phyloP scores from a whole-genome alignment of 768 basidiomycete species.

The Rubroboletus pulcherrimus region DNA sequence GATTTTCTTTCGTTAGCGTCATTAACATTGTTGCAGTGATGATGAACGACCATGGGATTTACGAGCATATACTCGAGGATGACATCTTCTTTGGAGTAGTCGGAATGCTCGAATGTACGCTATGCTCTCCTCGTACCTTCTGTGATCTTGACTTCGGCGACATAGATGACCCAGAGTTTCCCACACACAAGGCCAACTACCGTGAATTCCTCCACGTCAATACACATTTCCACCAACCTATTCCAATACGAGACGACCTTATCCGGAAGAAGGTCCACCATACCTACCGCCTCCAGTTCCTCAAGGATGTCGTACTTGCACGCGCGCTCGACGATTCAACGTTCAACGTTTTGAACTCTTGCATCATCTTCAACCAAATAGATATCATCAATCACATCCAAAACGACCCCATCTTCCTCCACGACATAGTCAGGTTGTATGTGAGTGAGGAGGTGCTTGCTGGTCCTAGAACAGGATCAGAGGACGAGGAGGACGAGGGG shows the following conservation, averaged over 20 bases:
- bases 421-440: slow-evolving; percentile 73
- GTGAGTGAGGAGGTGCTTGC: slow-evolving; percentile 65
- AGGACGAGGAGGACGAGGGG: slow-evolving; percentile 27
- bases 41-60: slow-evolving; percentile 91
- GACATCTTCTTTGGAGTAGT: slow-evolving; percentile 90
- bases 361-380: slow-evolving; percentile 98
- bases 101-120: slow-evolving; percentile 95
- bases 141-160: slow-evolving; percentile 14
- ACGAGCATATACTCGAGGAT: slow-evolving; percentile 93
- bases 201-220: slow-evolving; percentile 85
- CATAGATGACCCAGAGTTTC: slow-evolving; percentile 95
- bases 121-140: slow-evolving; percentile 1
- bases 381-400: slow-evolving; percentile 94
- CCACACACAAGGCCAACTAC: slow-evolving; percentile 94
- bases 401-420: slow-evolving; percentile 68
- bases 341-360: slow-evolving; percentile 94
- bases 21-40: slow-evolving; percentile 53
- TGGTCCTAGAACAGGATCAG: slow-evolving; percentile 33
- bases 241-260: slow-evolving; percentile 68
- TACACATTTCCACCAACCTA: slow-evolving; percentile 85
- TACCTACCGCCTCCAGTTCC: slow-evolving; percentile 93
- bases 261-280: slow-evolving; percentile 92
- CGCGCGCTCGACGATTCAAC: slow-evolving; percentile 94
- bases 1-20: background rate
- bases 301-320: slow-evolving; percentile 97